These are phyloP conservation scores for Neopestalotiopsis sp. DNA, from an alignment of 2,329 filamentous ascomycete species.

Conservation along the genomic window DNA sequence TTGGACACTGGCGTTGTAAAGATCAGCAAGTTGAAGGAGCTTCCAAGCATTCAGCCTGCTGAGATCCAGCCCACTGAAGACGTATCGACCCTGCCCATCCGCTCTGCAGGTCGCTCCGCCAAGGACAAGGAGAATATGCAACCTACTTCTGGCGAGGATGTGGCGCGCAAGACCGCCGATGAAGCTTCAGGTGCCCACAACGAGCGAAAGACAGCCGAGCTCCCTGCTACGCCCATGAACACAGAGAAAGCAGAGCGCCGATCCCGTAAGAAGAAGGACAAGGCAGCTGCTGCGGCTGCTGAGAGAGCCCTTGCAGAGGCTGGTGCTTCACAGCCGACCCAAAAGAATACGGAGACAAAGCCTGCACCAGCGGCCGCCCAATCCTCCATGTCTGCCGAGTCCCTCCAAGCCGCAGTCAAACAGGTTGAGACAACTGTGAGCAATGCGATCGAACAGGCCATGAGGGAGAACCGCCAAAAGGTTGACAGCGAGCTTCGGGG, in stretches of 20 bases:
- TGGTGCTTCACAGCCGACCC: constrained; percentile 42
- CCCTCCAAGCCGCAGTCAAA: constrained; percentile 59
- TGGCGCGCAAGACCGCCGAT: constrained; percentile 31
- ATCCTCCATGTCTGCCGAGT: constrained; percentile 42
- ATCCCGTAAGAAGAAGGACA: constrained; percentile 53
- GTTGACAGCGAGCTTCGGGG: constrained; percentile 68
- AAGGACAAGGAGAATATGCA: constrained; percentile 35
- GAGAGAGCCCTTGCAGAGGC: constrained; percentile 58
- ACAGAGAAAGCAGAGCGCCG: constrained; percentile 40
- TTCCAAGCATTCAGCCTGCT: constrained; percentile 51
- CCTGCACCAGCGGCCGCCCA: constrained; percentile 27
- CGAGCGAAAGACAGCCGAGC: constrained; percentile 36
- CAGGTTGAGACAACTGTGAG: constrained; percentile 58
- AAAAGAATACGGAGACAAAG: constrained; percentile 40
- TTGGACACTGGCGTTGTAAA: constrained; percentile 75
- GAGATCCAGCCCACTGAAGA: constrained; percentile 53
- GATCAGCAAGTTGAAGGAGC: constrained; percentile 70
- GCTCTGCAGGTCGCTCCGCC: constrained; percentile 29
- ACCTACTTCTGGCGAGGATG: constrained; percentile 29
- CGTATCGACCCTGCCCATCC: constrained; percentile 35
- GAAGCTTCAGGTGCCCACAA: constrained; percentile 26
- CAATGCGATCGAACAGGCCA: constrained; percentile 58
- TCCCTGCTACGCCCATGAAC: constrained; percentile 32
- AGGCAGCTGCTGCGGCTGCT: constrained; percentile 58
- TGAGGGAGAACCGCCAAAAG: constrained; percentile 67